phyloP scores from a whole-genome alignment of 257 asterid species.

The Solanum chiquidenum region DNA sequence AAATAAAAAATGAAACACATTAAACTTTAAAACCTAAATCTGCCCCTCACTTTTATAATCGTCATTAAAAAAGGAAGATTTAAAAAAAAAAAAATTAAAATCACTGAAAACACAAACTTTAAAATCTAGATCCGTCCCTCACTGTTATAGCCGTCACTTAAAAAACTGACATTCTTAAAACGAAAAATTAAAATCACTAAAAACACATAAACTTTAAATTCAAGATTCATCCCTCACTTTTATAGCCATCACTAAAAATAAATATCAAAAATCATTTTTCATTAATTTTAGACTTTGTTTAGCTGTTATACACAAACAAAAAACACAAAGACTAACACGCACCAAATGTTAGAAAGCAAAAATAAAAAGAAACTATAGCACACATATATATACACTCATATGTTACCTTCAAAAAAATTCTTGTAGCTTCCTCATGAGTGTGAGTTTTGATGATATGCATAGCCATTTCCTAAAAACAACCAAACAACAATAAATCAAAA shows the following conservation, averaged over 20 bases:
- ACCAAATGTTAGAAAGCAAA: background rate
- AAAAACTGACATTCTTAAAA: background rate
- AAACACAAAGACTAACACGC: background rate
- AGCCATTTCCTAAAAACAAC: background rate
- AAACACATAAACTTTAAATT: background rate
- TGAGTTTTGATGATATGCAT: background rate
- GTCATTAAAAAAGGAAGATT: background rate
- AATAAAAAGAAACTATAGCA: background rate
- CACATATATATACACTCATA: background rate
- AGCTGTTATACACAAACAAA: background rate
- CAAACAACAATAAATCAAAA: background rate
- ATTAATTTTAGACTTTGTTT: background rate
- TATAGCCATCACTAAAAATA: background rate
- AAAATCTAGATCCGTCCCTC: background rate
- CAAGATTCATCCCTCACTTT: background rate
- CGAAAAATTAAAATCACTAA: too few species aligned
- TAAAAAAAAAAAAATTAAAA: too few species aligned
- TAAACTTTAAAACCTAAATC: background rate
- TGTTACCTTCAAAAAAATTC: background rate
- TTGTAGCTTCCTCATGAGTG: background rate
- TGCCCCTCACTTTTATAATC: background rate
- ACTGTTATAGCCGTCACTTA: background rate
- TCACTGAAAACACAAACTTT: too few species aligned
- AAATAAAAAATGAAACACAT: too few species aligned
- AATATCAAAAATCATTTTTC: background rate